phyloP scores from a whole-genome alignment of 129 eudicot species.

The Tagetes patula region DNA sequence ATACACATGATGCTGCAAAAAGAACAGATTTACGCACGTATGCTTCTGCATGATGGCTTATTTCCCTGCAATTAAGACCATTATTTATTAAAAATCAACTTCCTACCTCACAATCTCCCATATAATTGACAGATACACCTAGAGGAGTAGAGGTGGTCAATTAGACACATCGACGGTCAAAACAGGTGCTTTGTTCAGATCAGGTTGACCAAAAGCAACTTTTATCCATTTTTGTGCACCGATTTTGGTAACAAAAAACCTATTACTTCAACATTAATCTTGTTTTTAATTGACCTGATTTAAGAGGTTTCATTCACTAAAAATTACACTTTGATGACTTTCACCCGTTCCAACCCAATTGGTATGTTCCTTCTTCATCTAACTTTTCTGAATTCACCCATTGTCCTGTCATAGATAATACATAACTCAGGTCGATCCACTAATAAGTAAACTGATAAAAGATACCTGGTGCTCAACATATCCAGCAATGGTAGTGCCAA shows the following conservation, averaged over 20 bases:
- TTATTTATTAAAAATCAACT: background rate
- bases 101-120: background rate
- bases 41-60: conserved; percentile 80
- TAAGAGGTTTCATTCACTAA: background rate
- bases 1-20: conserved; percentile 84
- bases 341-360: background rate
- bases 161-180: background rate
- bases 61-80: conserved; percentile 49
- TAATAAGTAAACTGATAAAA: background rate
- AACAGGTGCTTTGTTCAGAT: background rate
- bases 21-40: conserved; percentile 85
- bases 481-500: conserved; percentile 81
- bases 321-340: background rate
- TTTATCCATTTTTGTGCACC: background rate
- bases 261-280: background rate
- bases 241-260: background rate
- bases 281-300: background rate
- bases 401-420: background rate
- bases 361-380: background rate
- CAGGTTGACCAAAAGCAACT: background rate
- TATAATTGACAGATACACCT: conserved; percentile 1
- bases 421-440: background rate
- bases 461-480: conserved; percentile 82
- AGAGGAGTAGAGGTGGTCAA: background rate
- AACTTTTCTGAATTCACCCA: background rate